Conservation (phyloP, 345 rosid species). For the Passiflora organensis region DNA sequence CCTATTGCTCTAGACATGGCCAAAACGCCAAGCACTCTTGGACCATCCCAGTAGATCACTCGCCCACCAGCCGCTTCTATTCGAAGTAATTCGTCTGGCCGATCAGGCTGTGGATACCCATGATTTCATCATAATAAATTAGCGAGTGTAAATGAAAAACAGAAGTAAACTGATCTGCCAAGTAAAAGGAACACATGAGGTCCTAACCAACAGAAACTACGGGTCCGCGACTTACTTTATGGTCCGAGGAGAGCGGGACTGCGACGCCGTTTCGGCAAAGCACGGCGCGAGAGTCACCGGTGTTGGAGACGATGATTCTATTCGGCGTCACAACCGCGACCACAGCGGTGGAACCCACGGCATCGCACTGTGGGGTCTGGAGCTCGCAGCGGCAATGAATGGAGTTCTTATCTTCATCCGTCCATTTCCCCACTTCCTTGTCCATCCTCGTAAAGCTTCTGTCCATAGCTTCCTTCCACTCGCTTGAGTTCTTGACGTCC, state of each 20-base stretch:
- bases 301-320: slow-evolving; percentile 64
- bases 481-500: slow-evolving; percentile 11
- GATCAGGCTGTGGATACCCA: slow-evolving; percentile 54
- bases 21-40: slow-evolving; percentile 76
- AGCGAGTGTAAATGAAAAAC: too few relatives aligned
- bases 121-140: too few relatives aligned
- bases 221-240: slow-evolving; percentile 42
- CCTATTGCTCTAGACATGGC: slow-evolving; percentile 96
- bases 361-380: slow-evolving; percentile 73
- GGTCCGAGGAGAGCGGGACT: slow-evolving; percentile 69
- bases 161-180: too few relatives aligned
- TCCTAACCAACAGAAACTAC: not conserved
- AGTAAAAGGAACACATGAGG: too few relatives aligned
- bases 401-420: slow-evolving; percentile 11
- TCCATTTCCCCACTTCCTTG: slow-evolving; percentile 41
- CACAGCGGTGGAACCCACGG: slow-evolving; percentile 87
- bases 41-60: slow-evolving; percentile 82
- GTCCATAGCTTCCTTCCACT: slow-evolving; percentile 58
- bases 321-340: slow-evolving; percentile 62
- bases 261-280: slow-evolving; percentile 75
- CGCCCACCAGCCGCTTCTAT: slow-evolving; percentile 77
- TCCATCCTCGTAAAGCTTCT: slow-evolving; percentile 60
- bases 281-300: slow-evolving; percentile 88
- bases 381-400: slow-evolving; percentile 63
- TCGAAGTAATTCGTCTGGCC: slow-evolving; percentile 72